These are phyloP conservation scores for Mucor lusitanicus DNA, from an alignment of 371 early-diverging fungal genomes.

Conservation along the genomic window DNA sequence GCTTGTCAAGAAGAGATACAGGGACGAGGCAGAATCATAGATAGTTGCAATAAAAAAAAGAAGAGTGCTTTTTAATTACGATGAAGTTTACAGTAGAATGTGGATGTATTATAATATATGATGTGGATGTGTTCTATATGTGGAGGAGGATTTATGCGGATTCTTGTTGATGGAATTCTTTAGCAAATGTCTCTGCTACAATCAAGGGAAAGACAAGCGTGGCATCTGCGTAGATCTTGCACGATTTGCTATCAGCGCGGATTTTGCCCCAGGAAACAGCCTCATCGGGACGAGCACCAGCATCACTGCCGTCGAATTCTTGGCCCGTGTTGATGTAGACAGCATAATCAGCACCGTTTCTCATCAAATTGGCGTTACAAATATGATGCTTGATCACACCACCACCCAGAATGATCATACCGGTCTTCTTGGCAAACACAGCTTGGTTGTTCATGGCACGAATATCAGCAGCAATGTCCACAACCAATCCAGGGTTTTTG, in stretches of 20 bases:
- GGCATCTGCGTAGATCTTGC: slow-evolving; percentile 97
- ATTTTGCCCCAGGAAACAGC: slow-evolving; percentile 99
- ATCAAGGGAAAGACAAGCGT: slow-evolving; percentile 95
- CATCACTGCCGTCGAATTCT: slow-evolving; percentile 99
- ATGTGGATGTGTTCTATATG: neutral
- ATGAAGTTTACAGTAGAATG: neutral
- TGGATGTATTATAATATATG: neutral
- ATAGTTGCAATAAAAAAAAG: neutral
- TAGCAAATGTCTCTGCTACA: slow-evolving; percentile 94
- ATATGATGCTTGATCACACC: slow-evolving; percentile 99
- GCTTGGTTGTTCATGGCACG: slow-evolving; percentile 93
- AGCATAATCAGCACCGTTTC: slow-evolving; percentile 99
- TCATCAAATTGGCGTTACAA: slow-evolving; percentile 99
- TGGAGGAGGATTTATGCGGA: neutral
- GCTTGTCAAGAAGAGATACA: slow-evolving; percentile 6
- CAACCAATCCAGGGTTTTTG: slow-evolving; percentile 90
- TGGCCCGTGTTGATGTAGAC: slow-evolving; percentile 98
- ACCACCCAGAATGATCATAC: slow-evolving; percentile 98
- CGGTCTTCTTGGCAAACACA: slow-evolving; percentile 94
- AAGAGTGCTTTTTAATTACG: neutral
- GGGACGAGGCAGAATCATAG: neutral
- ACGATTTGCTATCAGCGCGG: slow-evolving; percentile 77
- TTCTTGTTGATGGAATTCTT: slow-evolving; percentile 31
- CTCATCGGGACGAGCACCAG: slow-evolving; percentile 99
- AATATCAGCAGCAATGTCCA: slow-evolving; percentile 98